A percentile compares a stretch with the other conserved stretches of the same genome.
These are phyloP conservation scores for Penicillium cosmopolitanum DNA, from an alignment of 495 filamentous ascomycete species.

Conservation along the genomic window DNA sequence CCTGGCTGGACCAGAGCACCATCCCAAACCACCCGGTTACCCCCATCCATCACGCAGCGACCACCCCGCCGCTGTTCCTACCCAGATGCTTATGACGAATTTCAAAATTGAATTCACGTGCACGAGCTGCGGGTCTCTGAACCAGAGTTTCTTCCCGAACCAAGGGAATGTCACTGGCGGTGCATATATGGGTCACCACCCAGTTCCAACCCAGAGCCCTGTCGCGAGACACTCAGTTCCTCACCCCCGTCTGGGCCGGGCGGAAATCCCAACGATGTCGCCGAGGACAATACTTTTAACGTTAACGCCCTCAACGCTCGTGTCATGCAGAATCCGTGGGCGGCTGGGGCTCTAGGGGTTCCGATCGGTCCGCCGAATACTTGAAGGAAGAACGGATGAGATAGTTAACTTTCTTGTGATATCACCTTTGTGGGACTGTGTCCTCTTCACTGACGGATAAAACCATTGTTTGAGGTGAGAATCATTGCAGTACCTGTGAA, in stretches of 20 bases:
- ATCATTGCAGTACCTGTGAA: no score
- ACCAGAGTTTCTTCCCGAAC: slow-evolving; percentile 51
- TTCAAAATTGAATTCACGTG: slow-evolving; percentile 54
- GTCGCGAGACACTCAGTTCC: slow-evolving; percentile 27
- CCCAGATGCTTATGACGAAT: slow-evolving; percentile 43
- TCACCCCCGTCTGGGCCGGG: slow-evolving; percentile 24
- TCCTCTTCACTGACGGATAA: no score
- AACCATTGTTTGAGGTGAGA: no score
- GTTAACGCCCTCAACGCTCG: slow-evolving; percentile 32
- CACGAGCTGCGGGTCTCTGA: slow-evolving; percentile 46
- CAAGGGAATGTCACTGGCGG: slow-evolving; percentile 45
- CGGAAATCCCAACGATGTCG: slow-evolving; percentile 40
- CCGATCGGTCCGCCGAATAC: slow-evolving; percentile 34
- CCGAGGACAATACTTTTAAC: slow-evolving; percentile 44
- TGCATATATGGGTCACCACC: slow-evolving; percentile 35
- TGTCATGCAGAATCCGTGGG: slow-evolving; percentile 39
- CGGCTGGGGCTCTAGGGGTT: slow-evolving; percentile 34
- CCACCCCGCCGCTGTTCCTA: slow-evolving; percentile 28
- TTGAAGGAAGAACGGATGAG: slow-evolving; percentile 3
- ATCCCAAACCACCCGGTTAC: slow-evolving; percentile 31
- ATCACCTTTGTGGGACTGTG: no score
- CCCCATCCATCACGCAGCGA: slow-evolving; percentile 16
- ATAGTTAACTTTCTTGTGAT: no score
- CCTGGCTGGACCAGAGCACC: slow-evolving; percentile 21
- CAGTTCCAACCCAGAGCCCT: slow-evolving; percentile 26